Conservation (phyloP, 2,329 filamentous ascomycete genomes). For the Colletotrichum ledebouriae region DNA sequence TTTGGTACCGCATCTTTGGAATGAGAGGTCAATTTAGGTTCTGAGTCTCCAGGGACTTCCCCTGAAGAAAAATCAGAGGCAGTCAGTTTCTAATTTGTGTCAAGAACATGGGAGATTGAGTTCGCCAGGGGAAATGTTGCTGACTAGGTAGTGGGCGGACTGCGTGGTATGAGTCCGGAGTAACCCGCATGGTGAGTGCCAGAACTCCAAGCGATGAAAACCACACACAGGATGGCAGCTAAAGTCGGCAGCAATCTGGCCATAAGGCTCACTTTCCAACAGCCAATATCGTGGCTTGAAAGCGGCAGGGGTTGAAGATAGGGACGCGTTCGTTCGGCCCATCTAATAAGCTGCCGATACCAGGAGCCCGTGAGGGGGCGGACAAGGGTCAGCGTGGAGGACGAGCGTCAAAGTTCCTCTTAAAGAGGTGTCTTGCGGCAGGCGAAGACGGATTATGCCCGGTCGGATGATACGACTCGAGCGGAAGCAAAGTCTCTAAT, state of each 20-base stretch:
- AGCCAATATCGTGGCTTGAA: slow-evolving; percentile 11
- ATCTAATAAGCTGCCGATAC: slow-evolving; percentile 36
- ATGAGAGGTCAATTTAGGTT: too few species aligned
- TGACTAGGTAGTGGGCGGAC: too few species aligned
- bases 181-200: too few species aligned
- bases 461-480: slow-evolving; percentile 25
- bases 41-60: too few species aligned
- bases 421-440: slow-evolving; percentile 15
- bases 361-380: slow-evolving; percentile 15
- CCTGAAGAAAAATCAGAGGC: too few species aligned
- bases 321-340: slow-evolving; percentile 17
- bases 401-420: slow-evolving; percentile 33
- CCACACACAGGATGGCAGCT: too few species aligned
- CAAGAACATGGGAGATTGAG: too few species aligned
- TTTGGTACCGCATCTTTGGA: too few species aligned
- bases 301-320: slow-evolving; percentile 17
- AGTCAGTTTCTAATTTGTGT: too few species aligned
- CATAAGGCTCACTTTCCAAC: background rate
- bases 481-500: slow-evolving; percentile 9
- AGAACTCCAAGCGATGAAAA: too few species aligned
- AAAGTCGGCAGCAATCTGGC: slow-evolving; percentile 23
- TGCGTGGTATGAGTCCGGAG: too few species aligned
- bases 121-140: too few species aligned
- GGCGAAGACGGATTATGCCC: slow-evolving; percentile 10
- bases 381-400: slow-evolving; percentile 1